These are phyloP conservation scores for Cyberlindnera americana DNA, from an alignment of 805 yeast species.

Conservation along the genomic window DNA sequence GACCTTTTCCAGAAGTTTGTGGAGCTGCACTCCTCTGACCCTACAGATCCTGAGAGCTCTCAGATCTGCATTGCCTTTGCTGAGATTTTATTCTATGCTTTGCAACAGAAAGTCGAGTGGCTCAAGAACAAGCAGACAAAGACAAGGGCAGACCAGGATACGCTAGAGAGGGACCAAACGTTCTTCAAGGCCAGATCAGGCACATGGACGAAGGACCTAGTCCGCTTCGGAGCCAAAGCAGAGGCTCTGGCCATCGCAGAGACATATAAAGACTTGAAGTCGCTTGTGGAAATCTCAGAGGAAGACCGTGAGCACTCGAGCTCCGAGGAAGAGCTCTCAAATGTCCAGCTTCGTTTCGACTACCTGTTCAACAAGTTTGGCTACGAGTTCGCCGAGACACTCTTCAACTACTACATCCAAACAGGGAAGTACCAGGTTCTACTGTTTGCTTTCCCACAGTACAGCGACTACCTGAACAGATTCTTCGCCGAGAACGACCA, in stretches of 20 bases:
- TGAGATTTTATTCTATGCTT: constrained; percentile 39
- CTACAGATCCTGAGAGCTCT: constrained; percentile 15
- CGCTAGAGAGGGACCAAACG: constrained; percentile 17
- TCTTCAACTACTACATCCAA: constrained; percentile 57
- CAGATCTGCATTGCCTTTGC: constrained; percentile 33
- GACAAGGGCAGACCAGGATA: constrained; percentile 21
- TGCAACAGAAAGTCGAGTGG: constrained; percentile 35
- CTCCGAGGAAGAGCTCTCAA: constrained; percentile 20
- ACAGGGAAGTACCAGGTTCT: constrained; percentile 50
- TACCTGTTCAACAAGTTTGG: constrained; percentile 59
- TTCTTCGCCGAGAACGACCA: constrained; percentile 50
- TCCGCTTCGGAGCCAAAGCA: constrained; percentile 44
- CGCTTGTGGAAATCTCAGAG: constrained; percentile 54
- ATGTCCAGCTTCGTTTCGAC: constrained; percentile 33
- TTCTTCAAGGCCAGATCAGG: constrained; percentile 31
- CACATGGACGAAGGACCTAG: constrained; percentile 59
- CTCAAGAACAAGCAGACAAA: constrained; percentile 22
- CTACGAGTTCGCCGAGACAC: constrained; percentile 60
- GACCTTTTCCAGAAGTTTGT: constrained; percentile 35
- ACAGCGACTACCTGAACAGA: constrained; percentile 43
- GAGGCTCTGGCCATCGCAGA: constrained; percentile 65
- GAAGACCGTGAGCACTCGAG: constrained; percentile 34
- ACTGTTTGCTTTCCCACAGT: constrained; percentile 53
- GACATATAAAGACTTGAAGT: constrained; percentile 57
- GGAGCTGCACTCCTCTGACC: constrained; percentile 3